phyloP scores from a whole-genome alignment of 1,284 basidiomycete species.

The Termitomyces sp. region DNA sequence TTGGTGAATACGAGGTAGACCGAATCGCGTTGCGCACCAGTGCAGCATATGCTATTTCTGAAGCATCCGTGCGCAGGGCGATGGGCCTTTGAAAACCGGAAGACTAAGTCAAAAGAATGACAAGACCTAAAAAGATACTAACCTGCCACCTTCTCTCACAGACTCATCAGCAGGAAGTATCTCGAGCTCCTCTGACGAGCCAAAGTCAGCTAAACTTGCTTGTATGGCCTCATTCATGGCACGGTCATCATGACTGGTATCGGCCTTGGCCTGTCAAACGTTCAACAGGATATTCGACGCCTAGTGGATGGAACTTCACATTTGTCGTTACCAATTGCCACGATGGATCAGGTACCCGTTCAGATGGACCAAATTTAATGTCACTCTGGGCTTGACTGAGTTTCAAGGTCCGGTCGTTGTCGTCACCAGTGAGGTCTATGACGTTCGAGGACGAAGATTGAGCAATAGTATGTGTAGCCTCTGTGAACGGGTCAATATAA shows the following conservation, averaged over 20 bases:
- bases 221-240: slow-evolving; percentile 61
- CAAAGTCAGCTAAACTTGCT: slow-evolving; percentile 50
- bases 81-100: slow-evolving; percentile 46
- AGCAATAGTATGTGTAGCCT: slow-evolving; percentile 17
- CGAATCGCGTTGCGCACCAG: slow-evolving; percentile 29
- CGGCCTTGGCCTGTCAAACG: slow-evolving; percentile 28
- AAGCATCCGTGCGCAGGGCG: slow-evolving; percentile 52
- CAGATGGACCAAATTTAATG: slow-evolving; percentile 50
- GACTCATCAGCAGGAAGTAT: slow-evolving; percentile 41
- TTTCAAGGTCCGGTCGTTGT: slow-evolving; percentile 49
- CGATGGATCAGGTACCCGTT: slow-evolving; percentile 53
- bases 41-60: slow-evolving; percentile 50
- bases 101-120: background rate
- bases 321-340: slow-evolving; percentile 69
- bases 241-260: slow-evolving; percentile 45
- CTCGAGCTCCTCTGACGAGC: slow-evolving; percentile 32
- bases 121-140: background rate
- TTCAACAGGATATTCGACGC: background rate
- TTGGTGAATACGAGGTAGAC: background rate
- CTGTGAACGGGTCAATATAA: slow-evolving; percentile 30
- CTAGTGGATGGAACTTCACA: slow-evolving; percentile 30
- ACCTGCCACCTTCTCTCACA: slow-evolving; percentile 54
- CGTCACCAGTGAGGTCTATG: slow-evolving; percentile 57
- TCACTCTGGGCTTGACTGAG: slow-evolving; percentile 32
- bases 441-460: slow-evolving; percentile 27